A percentile compares a stretch with the other conserved stretches of the same genome.
These are phyloP conservation scores for Trichoderma sp. DNA, from an alignment of 2,329 filamentous ascomycete genomes.

Conservation along the genomic window DNA sequence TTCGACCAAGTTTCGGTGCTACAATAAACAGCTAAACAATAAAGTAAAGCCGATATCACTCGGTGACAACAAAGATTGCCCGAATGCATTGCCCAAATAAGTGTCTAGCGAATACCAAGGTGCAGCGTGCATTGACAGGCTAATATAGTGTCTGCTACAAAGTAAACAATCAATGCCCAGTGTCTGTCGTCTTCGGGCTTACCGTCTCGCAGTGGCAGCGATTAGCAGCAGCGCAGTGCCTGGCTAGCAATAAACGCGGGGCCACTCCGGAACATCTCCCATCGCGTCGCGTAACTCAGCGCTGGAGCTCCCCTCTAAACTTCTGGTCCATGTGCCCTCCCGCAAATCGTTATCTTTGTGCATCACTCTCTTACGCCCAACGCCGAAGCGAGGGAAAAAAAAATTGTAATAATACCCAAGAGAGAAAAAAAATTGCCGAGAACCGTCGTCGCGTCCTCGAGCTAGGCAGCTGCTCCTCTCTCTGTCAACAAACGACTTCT, in stretches of 20 bases:
- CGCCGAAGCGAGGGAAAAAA: neutral
- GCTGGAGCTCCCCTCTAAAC: slow-evolving; percentile 27
- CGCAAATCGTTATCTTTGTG: slow-evolving; percentile 21
- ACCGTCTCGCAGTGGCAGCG: neutral
- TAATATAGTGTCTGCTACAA: neutral
- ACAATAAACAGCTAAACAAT: neutral
- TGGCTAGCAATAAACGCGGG: slow-evolving; percentile 16
- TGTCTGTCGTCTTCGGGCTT: neutral
- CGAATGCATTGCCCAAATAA: neutral
- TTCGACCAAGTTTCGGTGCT: neutral
- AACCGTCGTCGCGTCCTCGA: slow-evolving; percentile 12
- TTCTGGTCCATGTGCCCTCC: slow-evolving; percentile 15
- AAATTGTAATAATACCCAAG: neutral
- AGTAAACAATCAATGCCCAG: neutral
- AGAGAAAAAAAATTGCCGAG: slow-evolving; percentile 15
- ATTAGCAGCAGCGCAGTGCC: neutral
- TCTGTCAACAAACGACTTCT: slow-evolving; percentile 19
- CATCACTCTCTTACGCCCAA: slow-evolving; percentile 23
- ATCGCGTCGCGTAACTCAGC: slow-evolving; percentile 27
- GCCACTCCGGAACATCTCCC: slow-evolving; percentile 25
- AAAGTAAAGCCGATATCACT: neutral
- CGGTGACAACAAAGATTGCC: neutral
- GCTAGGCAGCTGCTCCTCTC: slow-evolving; percentile 8
- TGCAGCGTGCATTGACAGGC: neutral
- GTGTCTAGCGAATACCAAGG: neutral